Base-by-base conservation (phyloP, 345 rosid species). In the Firmiana major region DNA sequence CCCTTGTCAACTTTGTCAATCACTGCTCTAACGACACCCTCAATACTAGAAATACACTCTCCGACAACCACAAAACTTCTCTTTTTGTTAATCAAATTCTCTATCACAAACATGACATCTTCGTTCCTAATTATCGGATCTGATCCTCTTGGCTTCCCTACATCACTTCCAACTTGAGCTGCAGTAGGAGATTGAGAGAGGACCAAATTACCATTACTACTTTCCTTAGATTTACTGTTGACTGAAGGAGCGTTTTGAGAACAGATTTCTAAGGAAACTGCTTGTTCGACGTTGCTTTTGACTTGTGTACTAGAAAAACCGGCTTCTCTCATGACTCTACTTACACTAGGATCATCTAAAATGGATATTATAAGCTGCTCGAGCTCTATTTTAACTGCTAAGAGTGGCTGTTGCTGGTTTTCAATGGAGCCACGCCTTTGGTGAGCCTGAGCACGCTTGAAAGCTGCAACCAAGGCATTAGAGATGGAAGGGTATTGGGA, bases 321-420 rank as follows among this genome's bases (percentile, higher is more conserved):
- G 34, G 99, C 99, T 85, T 96, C 99, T 70, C 91, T 90, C 99
- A 96, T 96, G 81, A 93, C 99, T 78, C 99, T 86, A 83, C 98
- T 93, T 49, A 95, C 99, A 76, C 99, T 93, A 21, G 99, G 99
- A 81, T 96, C 99, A 75, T 96, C 98, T 0, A 96, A 81, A 63
- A 93, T 96, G 2, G 99, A 96, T 42, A 93, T 89, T 9, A 96
- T 87, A 42, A 96, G 97, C 82, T 93, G 99, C 79, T 92, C 94
- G 17, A 93, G 81, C 86, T 96, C 99, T 36, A 96, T 93, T 81
- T 96, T 96, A 60, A 92, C 86, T 4, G 99, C 93, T 78, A 93
- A 84, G 13, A 93, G 89, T 54, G 98, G 93, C 71, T 94, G 96
- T 71, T 96, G 98, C 87, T 91, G 96, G 87, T 87, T 93, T 76